These are phyloP conservation scores for Kalmusia sp. DNA, from an alignment of 2,329 filamentous ascomycete genomes.

Conservation along the genomic window DNA sequence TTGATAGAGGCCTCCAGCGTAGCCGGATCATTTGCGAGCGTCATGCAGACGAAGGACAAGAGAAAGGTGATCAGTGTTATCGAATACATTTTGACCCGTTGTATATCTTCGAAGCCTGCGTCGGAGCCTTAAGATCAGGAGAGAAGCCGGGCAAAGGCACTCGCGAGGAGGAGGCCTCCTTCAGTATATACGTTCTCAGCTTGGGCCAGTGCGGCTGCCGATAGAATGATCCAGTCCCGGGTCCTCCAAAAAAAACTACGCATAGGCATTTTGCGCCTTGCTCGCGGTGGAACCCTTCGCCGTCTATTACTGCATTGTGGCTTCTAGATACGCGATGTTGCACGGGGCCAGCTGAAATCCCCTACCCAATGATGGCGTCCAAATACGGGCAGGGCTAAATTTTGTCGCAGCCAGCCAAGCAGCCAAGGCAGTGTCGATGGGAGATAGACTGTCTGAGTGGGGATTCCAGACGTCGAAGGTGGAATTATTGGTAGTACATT, in stretches of 20 bases:
- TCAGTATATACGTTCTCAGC: neutral
- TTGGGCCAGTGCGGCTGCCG: neutral
- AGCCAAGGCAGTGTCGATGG: neutral
- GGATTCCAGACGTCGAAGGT: neutral
- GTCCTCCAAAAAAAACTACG: neutral
- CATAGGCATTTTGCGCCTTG: neutral
- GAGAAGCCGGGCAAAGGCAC: no score
- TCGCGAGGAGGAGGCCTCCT: neutral
- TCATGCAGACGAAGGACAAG: neutral
- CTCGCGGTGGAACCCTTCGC: neutral
- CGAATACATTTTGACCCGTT: neutral
- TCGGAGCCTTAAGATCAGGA: no score
- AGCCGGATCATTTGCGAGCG: slow-evolving; percentile 8
- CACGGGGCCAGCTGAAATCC: neutral
- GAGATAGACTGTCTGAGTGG: neutral
- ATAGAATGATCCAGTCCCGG: neutral
- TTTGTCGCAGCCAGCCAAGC: neutral
- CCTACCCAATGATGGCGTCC: neutral
- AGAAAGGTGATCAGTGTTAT: neutral
- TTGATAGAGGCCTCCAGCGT: slow-evolving; percentile 17
- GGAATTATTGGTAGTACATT: neutral
- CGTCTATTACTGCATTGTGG: slow-evolving; percentile 5
- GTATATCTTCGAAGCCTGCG: no score
- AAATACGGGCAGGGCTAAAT: neutral
- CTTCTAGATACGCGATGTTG: slow-evolving; percentile 1